Percentiles rank a stretch among this genome's conserved stretches.
Evolutionary conservation across 495 filamentous ascomycete species (phyloP).

Genomic region (Lophiotrema nucula): DNA sequence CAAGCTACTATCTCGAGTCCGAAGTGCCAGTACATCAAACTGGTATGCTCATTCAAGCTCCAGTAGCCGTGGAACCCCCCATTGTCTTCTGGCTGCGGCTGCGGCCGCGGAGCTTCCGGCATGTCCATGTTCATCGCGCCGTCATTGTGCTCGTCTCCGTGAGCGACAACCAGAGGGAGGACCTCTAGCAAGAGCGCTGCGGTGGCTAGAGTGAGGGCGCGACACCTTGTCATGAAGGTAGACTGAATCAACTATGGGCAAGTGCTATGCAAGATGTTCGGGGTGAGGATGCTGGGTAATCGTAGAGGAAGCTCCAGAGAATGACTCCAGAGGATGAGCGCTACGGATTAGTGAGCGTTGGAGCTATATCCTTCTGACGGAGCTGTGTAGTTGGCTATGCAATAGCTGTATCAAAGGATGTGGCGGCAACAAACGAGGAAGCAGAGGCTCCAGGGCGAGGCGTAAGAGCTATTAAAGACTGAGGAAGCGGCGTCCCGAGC

Average conservation of each 20-base stretch:
- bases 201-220: constrained; percentile 25
- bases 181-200: constrained; percentile 40
- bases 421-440: not conserved
- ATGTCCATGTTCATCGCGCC: constrained; percentile 19
- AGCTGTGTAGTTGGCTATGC: not conserved
- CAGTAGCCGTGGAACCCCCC: constrained; percentile 64
- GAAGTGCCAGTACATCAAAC: constrained; percentile 75
- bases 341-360: not conserved
- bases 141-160: constrained; percentile 35
- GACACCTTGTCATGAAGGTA: constrained; percentile 29
- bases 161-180: constrained; percentile 38
- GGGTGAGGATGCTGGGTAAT: constrained; percentile 1
- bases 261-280: not conserved
- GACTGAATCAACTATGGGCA: not conserved
- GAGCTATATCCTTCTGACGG: not conserved
- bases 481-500: no score
- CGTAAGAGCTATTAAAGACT: no score
- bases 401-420: not conserved
- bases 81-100: not conserved
- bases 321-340: not conserved
- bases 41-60: constrained; percentile 61
- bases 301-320: not conserved
- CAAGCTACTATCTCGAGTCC: constrained; percentile 75
- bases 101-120: constrained; percentile 11
- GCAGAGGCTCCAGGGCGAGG: no score